phyloP scores from a whole-genome alignment of 73 alveolate genomes.

The Uronychia binucleata region DNA sequence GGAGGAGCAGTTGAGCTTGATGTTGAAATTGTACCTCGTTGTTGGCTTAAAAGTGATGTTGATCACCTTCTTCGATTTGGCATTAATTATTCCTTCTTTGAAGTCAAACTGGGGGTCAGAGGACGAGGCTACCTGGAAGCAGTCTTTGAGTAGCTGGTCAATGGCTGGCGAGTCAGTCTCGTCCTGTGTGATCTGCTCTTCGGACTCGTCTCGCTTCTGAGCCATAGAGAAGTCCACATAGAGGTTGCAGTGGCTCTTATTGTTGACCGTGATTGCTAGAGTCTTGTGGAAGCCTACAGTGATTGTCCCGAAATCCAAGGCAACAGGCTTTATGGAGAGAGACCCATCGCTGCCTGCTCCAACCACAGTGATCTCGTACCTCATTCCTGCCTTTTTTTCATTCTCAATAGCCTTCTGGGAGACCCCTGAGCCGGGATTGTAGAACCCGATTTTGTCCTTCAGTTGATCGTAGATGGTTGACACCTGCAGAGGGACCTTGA shows the following conservation, averaged over 20 bases:
- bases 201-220: slow-evolving; percentile 62
- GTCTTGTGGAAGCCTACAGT: slow-evolving; percentile 94
- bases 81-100: slow-evolving; percentile 94
- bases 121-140: slow-evolving; percentile 40
- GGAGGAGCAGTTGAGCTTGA: slow-evolving; percentile 88
- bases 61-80: slow-evolving; percentile 93
- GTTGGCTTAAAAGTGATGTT: slow-evolving; percentile 95
- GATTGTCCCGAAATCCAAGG: slow-evolving; percentile 93
- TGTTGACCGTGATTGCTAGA: slow-evolving; percentile 83
- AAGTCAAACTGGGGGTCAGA: slow-evolving; percentile 74
- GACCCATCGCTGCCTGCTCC: slow-evolving; percentile 97
- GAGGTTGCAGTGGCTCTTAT: slow-evolving; percentile 91
- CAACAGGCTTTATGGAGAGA: slow-evolving; percentile 81
- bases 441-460: slow-evolving; percentile 90
- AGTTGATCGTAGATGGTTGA: slow-evolving; percentile 87
- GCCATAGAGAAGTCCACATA: slow-evolving; percentile 90
- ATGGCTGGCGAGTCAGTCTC: slow-evolving; percentile 42
- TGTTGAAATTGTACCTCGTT: slow-evolving; percentile 85
- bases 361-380: slow-evolving; percentile 70
- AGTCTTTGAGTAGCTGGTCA: slow-evolving; percentile 61
- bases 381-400: neutral
- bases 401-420: slow-evolving; percentile 7
- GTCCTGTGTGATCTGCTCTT: slow-evolving; percentile 45
- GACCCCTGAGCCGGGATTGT: slow-evolving; percentile 90
- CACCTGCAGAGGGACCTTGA: slow-evolving; percentile 85